Evolutionary conservation across 331 rosid species (phyloP), one percentile per base, ranked within the genome.

Genomic region (Saraca asoca): DNA sequence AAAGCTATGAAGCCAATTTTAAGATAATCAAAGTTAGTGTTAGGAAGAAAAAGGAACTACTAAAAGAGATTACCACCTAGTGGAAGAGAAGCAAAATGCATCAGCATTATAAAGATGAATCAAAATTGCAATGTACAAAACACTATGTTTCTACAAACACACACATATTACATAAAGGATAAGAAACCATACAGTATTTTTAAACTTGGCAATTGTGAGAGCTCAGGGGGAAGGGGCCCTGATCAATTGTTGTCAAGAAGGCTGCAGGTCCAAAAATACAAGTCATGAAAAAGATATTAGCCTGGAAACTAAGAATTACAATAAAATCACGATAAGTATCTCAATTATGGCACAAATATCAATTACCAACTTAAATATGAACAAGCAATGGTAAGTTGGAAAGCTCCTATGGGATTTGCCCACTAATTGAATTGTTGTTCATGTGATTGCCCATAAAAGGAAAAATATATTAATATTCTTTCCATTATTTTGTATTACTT

Each of bases 351-450:
- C 71, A 75, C 37, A 34, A 14, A 62, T 53, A 50, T 37, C 12
- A 58, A 12, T 31, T 10, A 62, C 64, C 29, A 58, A 86, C 99
- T 85, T 75, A 94, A 97, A 94, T 43, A 55, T 94, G 99, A 63
- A 80, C 62, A 65, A 94, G 96, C 0, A 0, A 62, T 0, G 95
- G 89, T 75, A 94, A 79, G 69, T 29, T 63, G 35, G 81, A 83
- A 44, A 94, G 83, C 79, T 78, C 96, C 3, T 71, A 74, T 15
- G 97, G 99, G 67, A 94, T 83, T 69, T 72, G 87, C 38, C 97
- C 99, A 17, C 91, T 88, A 35, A 94, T 81, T 62, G 99, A 94
- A 76, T 94, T 94, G 87, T 94, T 90, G 83, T 94, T 94, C 99
- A 94, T 94, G 85, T 94, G 97, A 84, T 97, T 94, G 91, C 51